phyloP scores from a whole-genome alignment of 2,329 filamentous ascomycete species.

The Neocucurbitaria cava region DNA sequence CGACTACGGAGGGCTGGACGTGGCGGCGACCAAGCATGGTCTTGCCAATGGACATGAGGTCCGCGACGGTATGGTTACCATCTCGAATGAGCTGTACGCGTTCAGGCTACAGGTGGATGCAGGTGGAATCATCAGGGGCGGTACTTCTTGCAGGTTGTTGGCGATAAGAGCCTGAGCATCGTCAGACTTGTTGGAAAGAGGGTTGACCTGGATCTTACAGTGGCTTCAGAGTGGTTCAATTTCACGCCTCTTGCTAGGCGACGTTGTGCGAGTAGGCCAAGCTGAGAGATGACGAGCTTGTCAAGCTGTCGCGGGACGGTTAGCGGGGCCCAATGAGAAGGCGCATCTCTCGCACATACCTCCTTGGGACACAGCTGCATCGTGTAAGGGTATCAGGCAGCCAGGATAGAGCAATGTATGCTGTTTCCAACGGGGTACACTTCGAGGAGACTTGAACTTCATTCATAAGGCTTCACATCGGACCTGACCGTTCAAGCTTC shows the following conservation, averaged over 20 bases:
- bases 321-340: slow-evolving; percentile 22
- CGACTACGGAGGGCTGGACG: slow-evolving; percentile 81
- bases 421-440: background rate
- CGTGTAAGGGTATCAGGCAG: slow-evolving; percentile 8
- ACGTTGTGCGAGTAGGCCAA: slow-evolving; percentile 85
- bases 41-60: slow-evolving; percentile 90
- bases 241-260: slow-evolving; percentile 86
- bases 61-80: slow-evolving; percentile 89
- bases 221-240: slow-evolving; percentile 89
- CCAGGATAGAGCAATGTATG: background rate
- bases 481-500: slow-evolving; percentile 1
- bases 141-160: slow-evolving; percentile 84
- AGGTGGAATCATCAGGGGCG: slow-evolving; percentile 14
- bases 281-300: slow-evolving; percentile 91
- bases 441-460: background rate
- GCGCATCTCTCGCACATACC: slow-evolving; percentile 26
- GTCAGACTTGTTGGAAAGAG: slow-evolving; percentile 18
- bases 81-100: slow-evolving; percentile 80
- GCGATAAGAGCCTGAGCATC: slow-evolving; percentile 76
- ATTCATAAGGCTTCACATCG: background rate
- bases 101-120: slow-evolving; percentile 28
- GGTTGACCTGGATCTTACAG: slow-evolving; percentile 64
- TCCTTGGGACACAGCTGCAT: slow-evolving; percentile 50
- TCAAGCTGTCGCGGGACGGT: slow-evolving; percentile 70
- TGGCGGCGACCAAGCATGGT: slow-evolving; percentile 94